Evolutionary conservation across 345 rosid species (phyloP).

Genomic region (Syzygium aromaticum): DNA sequence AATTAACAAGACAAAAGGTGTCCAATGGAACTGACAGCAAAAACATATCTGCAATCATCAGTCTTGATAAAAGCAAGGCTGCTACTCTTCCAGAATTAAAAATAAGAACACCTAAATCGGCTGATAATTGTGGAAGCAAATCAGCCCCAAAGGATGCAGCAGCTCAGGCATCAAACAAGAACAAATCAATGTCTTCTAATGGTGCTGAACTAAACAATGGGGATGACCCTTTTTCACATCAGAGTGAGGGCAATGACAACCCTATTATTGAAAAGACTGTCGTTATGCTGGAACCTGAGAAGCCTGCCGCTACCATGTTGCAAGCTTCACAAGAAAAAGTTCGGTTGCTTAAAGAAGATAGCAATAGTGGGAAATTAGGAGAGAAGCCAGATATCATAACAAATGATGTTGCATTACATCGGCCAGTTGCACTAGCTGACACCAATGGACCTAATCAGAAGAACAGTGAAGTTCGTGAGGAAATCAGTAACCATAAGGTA

Average conservation of each 20-base stretch:
- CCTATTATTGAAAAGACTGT: conserved; percentile 73
- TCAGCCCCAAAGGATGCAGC: conserved; percentile 20
- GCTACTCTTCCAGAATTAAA: conserved; percentile 88
- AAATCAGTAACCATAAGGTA: not conserved
- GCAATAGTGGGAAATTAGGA: conserved; percentile 7
- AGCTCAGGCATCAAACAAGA: conserved; percentile 14
- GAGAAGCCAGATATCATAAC: not conserved
- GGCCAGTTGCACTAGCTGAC: not conserved
- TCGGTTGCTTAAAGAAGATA: conserved; percentile 15
- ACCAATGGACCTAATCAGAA: not conserved
- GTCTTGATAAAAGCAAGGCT: conserved; percentile 39
- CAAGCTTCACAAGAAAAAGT: conserved; percentile 28
- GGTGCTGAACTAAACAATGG: conserved; percentile 21
- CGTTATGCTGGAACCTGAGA: conserved; percentile 60
- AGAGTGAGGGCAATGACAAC: conserved; percentile 47
- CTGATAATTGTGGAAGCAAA: conserved; percentile 22
- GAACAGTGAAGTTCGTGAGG: not conserved
- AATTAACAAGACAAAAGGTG: conserved; percentile 25
- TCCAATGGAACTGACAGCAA: conserved; percentile 42
- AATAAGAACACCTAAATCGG: conserved; percentile 37
- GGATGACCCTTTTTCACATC: conserved; percentile 22
- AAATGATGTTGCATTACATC: not conserved
- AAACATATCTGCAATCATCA: conserved; percentile 73
- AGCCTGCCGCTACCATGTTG: conserved; percentile 21
- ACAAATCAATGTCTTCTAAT: conserved; percentile 20